Conservation (phyloP, 2,329 filamentous ascomycete genomes). For the Trichoderma sp. region DNA sequence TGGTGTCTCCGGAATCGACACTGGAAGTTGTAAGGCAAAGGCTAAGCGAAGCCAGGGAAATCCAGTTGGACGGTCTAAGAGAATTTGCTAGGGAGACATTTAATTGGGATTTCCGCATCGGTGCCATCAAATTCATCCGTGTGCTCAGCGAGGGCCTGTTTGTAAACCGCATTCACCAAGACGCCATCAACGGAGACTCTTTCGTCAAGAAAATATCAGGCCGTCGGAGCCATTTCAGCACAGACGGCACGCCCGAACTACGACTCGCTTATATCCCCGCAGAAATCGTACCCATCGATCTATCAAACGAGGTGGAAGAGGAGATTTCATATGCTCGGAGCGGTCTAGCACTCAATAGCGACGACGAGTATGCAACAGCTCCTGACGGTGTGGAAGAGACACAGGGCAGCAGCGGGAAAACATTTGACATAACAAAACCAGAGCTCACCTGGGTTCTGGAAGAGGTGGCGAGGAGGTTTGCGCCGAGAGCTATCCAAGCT, state of each 20-base stretch:
- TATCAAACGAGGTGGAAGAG: constrained; percentile 68
- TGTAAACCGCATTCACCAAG: constrained; percentile 49
- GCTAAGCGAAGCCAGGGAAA: constrained; percentile 25
- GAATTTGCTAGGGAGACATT: constrained; percentile 76
- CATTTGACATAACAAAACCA: constrained; percentile 63
- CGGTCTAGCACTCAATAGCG: constrained; percentile 60
- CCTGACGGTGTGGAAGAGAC: constrained; percentile 28
- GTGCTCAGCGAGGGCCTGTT: constrained; percentile 76
- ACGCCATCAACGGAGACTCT: constrained; percentile 31
- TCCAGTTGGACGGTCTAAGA: constrained; percentile 54
- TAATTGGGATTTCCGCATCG: constrained; percentile 76
- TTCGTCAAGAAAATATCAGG: constrained; percentile 66
- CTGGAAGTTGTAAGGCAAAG: constrained; percentile 29
- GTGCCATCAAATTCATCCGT: constrained; percentile 80
- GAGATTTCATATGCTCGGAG: constrained; percentile 48
- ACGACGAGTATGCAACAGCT: constrained; percentile 58
- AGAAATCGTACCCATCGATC: constrained; percentile 72
- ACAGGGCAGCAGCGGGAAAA: constrained; percentile 27
- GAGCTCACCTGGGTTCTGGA: constrained; percentile 47
- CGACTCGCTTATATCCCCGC: constrained; percentile 74
- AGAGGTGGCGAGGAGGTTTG: constrained; percentile 28
- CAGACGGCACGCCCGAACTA: constrained; percentile 72
- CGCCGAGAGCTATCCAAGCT: constrained; percentile 27
- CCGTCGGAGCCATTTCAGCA: constrained; percentile 66
- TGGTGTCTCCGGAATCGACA: constrained; percentile 65